A percentile compares a stretch with the other conserved stretches of the same genome.
These are phyloP conservation scores for Penicillium egyptiacum DNA, from an alignment of 495 filamentous ascomycete species.

Conservation along the genomic window DNA sequence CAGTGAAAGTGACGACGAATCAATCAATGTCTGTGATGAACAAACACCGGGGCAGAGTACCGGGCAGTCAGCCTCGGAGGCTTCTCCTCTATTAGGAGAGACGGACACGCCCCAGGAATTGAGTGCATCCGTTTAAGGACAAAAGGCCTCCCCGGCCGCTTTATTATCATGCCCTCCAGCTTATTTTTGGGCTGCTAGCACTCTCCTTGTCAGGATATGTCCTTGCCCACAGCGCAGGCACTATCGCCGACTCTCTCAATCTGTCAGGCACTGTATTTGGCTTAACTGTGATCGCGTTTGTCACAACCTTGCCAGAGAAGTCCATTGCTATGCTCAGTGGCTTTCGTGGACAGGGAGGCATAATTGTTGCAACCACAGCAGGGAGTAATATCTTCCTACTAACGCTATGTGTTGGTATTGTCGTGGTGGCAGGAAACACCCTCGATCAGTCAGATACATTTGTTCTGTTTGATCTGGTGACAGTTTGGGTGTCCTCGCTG, in stretches of 20 bases:
- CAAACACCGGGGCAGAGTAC: neutral
- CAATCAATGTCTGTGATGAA: neutral
- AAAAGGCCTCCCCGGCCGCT: constrained; percentile 5
- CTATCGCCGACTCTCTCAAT: neutral
- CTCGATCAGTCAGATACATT: neutral
- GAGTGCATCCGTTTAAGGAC: neutral
- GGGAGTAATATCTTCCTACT: neutral
- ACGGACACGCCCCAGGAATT: neutral
- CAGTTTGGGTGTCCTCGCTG: neutral
- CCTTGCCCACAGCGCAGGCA: constrained; percentile 41
- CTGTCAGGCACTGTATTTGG: neutral
- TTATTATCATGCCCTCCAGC: constrained; percentile 41
- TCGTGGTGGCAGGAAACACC: neutral
- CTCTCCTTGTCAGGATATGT: constrained; percentile 52
- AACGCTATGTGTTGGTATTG: neutral
- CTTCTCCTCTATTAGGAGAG: neutral
- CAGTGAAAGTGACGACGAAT: neutral
- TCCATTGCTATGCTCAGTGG: neutral
- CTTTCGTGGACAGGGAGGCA: neutral
- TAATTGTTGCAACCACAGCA: neutral
- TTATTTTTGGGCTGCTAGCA: constrained; percentile 49
- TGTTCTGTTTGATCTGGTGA: neutral
- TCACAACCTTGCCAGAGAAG: neutral
- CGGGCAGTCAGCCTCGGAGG: neutral
- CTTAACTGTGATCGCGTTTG: neutral